A percentile compares a stretch with the other conserved stretches of the same genome.
phyloP scores from a whole-genome alignment of 768 basidiomycete genomes.

The Suillus paluster region DNA sequence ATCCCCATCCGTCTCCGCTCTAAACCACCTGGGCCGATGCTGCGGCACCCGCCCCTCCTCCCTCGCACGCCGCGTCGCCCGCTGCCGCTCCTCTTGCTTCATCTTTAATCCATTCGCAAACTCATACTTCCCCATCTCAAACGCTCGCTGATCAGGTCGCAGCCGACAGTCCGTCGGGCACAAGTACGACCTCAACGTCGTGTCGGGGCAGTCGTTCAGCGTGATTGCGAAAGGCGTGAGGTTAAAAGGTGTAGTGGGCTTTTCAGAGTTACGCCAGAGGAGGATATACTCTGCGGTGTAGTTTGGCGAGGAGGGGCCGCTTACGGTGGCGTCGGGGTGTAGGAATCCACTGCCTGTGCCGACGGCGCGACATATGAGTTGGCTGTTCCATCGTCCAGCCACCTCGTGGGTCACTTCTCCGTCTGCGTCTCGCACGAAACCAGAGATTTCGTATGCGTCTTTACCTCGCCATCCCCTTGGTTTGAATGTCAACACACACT shows the following conservation, averaged over 20 bases:
- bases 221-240: slow-evolving; percentile 94
- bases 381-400: slow-evolving; percentile 94
- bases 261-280: slow-evolving; percentile 92
- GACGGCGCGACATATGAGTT: slow-evolving; percentile 82
- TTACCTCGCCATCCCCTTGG: slow-evolving; percentile 93
- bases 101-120: slow-evolving; percentile 80
- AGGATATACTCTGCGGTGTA: slow-evolving; percentile 74
- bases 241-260: slow-evolving; percentile 82
- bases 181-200: slow-evolving; percentile 69
- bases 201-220: slow-evolving; percentile 82
- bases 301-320: slow-evolving; percentile 46
- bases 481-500: slow-evolving; percentile 91
- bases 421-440: slow-evolving; percentile 68
- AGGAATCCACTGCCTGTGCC: slow-evolving; percentile 63
- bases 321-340: slow-evolving; percentile 71
- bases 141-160: slow-evolving; percentile 92
- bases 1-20: slow-evolving; percentile 80
- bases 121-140: slow-evolving; percentile 88
- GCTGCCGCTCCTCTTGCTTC: slow-evolving; percentile 83
- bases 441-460: slow-evolving; percentile 92
- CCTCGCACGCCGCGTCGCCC: slow-evolving; percentile 65
- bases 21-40: slow-evolving; percentile 90
- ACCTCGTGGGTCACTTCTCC: slow-evolving; percentile 83
- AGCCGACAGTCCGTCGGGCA: slow-evolving; percentile 92
- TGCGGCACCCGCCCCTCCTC: slow-evolving; percentile 75